Percentiles rank a stretch among this genome's conserved stretches.
Evolutionary conservation across 2,329 filamentous ascomycete species (phyloP).

Genomic region (Huntiella moniliformis): DNA sequence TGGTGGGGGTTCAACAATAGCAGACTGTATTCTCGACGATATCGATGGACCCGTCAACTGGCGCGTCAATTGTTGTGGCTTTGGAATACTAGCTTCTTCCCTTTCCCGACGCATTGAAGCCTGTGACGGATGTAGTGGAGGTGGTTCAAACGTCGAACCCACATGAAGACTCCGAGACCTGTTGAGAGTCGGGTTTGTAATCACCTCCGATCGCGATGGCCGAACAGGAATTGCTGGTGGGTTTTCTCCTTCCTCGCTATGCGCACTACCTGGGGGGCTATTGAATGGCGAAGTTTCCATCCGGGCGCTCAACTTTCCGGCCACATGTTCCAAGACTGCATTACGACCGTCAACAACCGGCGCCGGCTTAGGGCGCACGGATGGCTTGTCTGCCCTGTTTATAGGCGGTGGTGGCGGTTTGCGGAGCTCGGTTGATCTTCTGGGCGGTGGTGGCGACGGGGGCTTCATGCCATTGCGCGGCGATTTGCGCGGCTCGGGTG

Average conservation of each 20-base stretch:
- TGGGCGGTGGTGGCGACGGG: constrained; percentile 44
- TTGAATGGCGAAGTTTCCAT: constrained; percentile 56
- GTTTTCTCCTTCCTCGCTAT: constrained; percentile 14
- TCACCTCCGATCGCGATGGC: constrained; percentile 4
- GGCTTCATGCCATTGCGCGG: constrained; percentile 31
- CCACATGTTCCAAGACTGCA: constrained; percentile 2
- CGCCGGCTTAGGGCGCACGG: constrained; percentile 16
- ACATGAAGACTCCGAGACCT: constrained; percentile 11
- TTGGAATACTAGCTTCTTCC: constrained; percentile 3
- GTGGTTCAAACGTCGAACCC: constrained; percentile 9
- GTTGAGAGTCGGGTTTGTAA: constrained; percentile 7
- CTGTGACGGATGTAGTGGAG: constrained; percentile 7
- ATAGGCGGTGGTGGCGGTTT: constrained; percentile 48
- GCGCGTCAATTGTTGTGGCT: constrained; percentile 6
- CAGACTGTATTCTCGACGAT: constrained; percentile 1
- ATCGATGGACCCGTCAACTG: constrained; percentile 10
- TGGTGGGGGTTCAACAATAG: constrained; percentile 8
- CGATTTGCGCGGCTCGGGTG: constrained; percentile 30
- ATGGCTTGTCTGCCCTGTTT: constrained; percentile 57
- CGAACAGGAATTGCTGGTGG: constrained; percentile 17
- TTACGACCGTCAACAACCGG: constrained; percentile 14
- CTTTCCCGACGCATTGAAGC: constrained; percentile 6
- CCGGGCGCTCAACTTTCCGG: constrained; percentile 14
- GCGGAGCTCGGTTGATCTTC: constrained; percentile 40
- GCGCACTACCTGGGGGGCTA: constrained; percentile 59